Conservation (phyloP, 140 eudicot genomes). For the Ambrosia hybrid region DNA sequence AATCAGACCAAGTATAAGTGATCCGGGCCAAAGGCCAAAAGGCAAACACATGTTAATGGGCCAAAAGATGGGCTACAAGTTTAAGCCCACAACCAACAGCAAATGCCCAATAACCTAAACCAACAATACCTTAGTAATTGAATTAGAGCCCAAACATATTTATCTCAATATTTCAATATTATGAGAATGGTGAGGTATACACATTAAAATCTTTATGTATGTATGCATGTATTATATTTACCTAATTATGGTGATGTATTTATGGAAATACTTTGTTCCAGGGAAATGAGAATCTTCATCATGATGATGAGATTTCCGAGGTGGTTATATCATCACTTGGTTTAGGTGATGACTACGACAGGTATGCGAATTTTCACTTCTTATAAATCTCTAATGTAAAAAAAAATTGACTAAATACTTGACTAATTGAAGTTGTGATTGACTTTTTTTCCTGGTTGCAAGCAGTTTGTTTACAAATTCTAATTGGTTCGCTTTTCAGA, state of each 20-base stretch:
- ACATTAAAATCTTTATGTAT: background rate
- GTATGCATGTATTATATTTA: background rate
- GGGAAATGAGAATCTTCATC: slow-evolving; percentile 74
- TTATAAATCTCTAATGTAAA: no score
- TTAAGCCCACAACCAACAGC: no score
- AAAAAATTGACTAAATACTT: background rate
- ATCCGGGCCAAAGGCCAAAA: no score
- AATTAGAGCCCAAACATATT: no score
- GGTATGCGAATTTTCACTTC: slow-evolving; percentile 35
- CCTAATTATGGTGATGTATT: background rate
- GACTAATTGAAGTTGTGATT: background rate
- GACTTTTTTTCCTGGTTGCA: slow-evolving; percentile 12
- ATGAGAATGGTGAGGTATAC: no score
- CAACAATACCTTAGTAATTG: no score
- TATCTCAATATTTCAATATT: no score
- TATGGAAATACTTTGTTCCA: slow-evolving; percentile 20
- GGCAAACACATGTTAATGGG: no score
- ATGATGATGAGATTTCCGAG: slow-evolving; percentile 78
- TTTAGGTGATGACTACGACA: slow-evolving; percentile 85
- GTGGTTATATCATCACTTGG: slow-evolving; percentile 81
- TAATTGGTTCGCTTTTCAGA: slow-evolving; percentile 85
- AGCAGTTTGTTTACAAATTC: slow-evolving; percentile 87
- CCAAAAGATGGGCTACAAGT: no score
- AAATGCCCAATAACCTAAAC: no score
- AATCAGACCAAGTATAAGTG: no score